Evolutionary conservation across 495 filamentous ascomycete genomes (phyloP), one percentile per base, ranked within the genome.

Genomic region (Beverwykella pulmonaria): DNA sequence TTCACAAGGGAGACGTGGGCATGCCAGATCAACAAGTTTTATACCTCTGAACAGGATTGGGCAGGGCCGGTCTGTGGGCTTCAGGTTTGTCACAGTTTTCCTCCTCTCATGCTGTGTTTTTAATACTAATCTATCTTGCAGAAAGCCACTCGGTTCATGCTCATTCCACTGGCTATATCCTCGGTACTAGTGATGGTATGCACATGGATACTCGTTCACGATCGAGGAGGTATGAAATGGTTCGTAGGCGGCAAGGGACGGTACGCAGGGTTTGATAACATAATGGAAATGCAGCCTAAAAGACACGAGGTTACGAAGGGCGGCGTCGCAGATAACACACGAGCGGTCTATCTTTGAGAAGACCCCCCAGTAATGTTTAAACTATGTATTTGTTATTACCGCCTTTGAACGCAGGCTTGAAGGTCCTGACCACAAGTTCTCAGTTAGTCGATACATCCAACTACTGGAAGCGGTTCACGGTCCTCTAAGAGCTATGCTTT

Each of bases 211-310:
- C 50, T 67, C 8, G 30, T 60, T 14, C 29, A 34, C 2, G 56
- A 67, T 23, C 46, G 63, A 5, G 63, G 63, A 9, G 57, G 63
- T 23, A n/a, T 32, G 1, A 60, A 60, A 29, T 67, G 63, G 63
- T 49, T 67, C 7, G 25, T 48, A 27, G 63, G 63, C 5, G 48
- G 63, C 1, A 60, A 48, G 44, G 63, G 63, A 1, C 17, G 63
- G 49, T 67, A 67, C 22, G 63, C 46, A 19, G 63, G 30, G 9
- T 67, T 67, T 47, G 54, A 49, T 9, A 53, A 25, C 41, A 27
- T 53, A 1, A 39, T 52, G 19, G 63, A 65, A 23, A 52, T 65
- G 63, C 32, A 58, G 15, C 39, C 6, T 44, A 4, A 4, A 8
- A 20, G 8, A 19, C 53, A 55, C 4, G 39, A n/a, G 6, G 39